Percentiles rank a stretch among this genome's conserved stretches.
Evolutionary conservation across 768 basidiomycete genomes (phyloP).

Genomic region (Kwoniella pini): DNA sequence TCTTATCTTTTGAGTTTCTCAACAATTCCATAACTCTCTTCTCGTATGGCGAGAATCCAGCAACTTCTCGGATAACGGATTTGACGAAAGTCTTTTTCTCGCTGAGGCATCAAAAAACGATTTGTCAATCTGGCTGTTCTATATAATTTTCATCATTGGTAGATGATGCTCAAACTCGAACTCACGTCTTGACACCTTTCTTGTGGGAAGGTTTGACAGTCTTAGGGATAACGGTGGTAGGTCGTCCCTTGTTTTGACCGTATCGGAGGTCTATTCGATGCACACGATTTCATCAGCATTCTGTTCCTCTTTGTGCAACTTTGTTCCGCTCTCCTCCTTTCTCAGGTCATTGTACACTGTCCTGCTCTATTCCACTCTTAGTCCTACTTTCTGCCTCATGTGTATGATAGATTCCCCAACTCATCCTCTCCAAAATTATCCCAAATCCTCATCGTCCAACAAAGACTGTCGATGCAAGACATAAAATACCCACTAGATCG

Average conservation of each 20-base stretch:
- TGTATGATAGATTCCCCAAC: too few species aligned
- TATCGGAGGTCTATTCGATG: constrained; percentile 68
- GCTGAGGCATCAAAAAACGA: too few species aligned
- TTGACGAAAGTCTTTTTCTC: constrained; percentile 92
- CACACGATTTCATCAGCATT: constrained; percentile 13
- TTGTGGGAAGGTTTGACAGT: constrained; percentile 77
- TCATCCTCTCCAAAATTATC: not conserved
- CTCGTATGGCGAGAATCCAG: constrained; percentile 96
- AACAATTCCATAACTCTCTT: constrained; percentile 95
- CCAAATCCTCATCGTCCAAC: not conserved
- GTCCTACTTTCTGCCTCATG: too few species aligned
- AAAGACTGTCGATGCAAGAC: not conserved
- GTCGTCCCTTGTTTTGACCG: constrained; percentile 84
- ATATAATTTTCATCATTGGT: too few species aligned
- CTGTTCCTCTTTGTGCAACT: not conserved
- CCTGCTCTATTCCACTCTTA: too few species aligned
- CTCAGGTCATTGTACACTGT: too few species aligned
- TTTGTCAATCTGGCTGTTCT: too few species aligned
- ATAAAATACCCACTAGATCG: constrained; percentile 45
- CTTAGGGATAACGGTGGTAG: constrained; percentile 80
- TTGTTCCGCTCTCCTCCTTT: too few species aligned
- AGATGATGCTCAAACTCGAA: not conserved
- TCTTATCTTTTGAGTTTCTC: constrained; percentile 99
- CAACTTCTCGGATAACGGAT: constrained; percentile 92
- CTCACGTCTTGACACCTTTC: constrained; percentile 78